Percentiles rank a stretch among this genome's conserved stretches.
Conservation (phyloP, 2,329 filamentous ascomycete species). For the Epichloe sylvatica region DNA sequence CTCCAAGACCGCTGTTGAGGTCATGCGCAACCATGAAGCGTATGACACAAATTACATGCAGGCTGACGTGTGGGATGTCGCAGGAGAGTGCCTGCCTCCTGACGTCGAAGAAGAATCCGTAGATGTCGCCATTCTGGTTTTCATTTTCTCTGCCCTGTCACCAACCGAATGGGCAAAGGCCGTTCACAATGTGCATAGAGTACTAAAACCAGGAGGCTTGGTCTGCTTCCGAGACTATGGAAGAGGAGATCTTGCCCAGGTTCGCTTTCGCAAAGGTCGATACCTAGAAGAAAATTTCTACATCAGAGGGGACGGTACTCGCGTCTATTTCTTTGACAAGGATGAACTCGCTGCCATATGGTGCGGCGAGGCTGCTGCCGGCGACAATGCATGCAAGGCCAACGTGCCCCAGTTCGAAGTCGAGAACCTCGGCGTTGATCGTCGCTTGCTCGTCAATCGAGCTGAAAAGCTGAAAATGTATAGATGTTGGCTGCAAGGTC, state of each 20-base stretch:
- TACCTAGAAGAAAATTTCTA: slow-evolving; percentile 97
- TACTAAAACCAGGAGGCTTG: slow-evolving; percentile 84
- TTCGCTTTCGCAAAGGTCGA: slow-evolving; percentile 88
- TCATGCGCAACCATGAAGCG: slow-evolving; percentile 68
- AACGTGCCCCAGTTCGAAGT: slow-evolving; percentile 46
- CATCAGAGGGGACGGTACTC: slow-evolving; percentile 83
- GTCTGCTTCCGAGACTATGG: slow-evolving; percentile 96
- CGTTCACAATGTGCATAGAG: slow-evolving; percentile 63
- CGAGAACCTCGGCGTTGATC: slow-evolving; percentile 68
- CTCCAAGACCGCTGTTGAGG: slow-evolving; percentile 83
- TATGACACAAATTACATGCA: slow-evolving; percentile 62
- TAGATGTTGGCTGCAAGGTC: slow-evolving; percentile 85
- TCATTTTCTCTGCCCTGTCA: slow-evolving; percentile 87
- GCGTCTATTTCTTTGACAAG: slow-evolving; percentile 93
- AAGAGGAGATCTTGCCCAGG: slow-evolving; percentile 86
- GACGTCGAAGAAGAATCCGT: slow-evolving; percentile 65
- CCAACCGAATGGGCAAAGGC: slow-evolving; percentile 75
- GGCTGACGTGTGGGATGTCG: slow-evolving; percentile 90
- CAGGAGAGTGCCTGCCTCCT: slow-evolving; percentile 59
- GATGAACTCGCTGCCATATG: slow-evolving; percentile 72
- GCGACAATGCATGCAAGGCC: slow-evolving; percentile 14
- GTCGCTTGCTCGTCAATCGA: slow-evolving; percentile 82
- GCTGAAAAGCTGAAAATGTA: slow-evolving; percentile 94
- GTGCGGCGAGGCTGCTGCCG: slow-evolving; percentile 31
- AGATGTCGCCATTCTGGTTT: slow-evolving; percentile 87